These are phyloP conservation scores for Gracilaria domingensis DNA, from an alignment of 23 red algal species.

Conservation along the genomic window DNA sequence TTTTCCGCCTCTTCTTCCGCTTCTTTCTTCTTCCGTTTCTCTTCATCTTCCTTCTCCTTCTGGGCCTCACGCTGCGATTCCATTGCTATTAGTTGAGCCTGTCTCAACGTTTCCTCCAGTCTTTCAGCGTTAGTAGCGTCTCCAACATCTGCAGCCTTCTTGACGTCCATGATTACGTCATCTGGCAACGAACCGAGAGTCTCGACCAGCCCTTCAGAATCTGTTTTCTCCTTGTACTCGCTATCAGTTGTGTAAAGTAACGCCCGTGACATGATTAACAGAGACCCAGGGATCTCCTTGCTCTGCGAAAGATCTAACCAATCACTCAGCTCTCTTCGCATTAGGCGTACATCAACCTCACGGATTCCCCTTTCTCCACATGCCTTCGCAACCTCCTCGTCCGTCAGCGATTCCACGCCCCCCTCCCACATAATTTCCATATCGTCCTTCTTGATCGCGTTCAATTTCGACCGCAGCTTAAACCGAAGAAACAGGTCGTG, in stretches of 20 bases:
- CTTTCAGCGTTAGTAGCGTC: constrained; percentile 76
- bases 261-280: constrained; percentile 92
- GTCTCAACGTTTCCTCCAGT: constrained; percentile 89
- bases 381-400: constrained; percentile 94
- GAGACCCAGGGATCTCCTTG: constrained; percentile 88
- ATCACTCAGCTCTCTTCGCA: constrained; percentile 79
- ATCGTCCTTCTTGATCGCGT: constrained; percentile 95
- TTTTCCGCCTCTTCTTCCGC: constrained; percentile 40
- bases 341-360: constrained; percentile 52
- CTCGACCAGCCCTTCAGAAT: constrained; percentile 71
- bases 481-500: constrained; percentile 89
- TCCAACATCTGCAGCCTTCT: constrained; percentile 70
- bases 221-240: constrained; percentile 16
- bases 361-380: constrained; percentile 97
- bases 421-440: constrained; percentile 99
- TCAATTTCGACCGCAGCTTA: constrained; percentile 84
- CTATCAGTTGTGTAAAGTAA: constrained; percentile 82
- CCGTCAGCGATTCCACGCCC: constrained; percentile 86
- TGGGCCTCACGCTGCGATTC: constrained; percentile 79
- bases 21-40: constrained; percentile 78
- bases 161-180: constrained; percentile 89
- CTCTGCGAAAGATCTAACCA: constrained; percentile 98
- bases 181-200: constrained; percentile 88
- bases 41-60: constrained; percentile 76
- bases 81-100: constrained; percentile 85